phyloP scores from a whole-genome alignment of 345 rosid species.

The Lepidium aucheri region DNA sequence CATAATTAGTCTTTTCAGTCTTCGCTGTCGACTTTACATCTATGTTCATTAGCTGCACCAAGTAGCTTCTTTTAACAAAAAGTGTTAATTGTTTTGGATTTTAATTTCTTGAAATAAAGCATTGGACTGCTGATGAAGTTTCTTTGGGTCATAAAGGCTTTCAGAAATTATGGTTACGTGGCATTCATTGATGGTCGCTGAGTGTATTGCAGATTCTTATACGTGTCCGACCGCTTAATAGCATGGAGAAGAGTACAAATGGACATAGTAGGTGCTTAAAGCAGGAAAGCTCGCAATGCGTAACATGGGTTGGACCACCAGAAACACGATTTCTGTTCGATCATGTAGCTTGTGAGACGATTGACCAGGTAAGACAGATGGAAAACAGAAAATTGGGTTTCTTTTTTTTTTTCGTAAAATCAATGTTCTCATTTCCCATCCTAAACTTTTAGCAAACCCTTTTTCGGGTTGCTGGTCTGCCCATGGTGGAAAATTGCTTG shows the following conservation, averaged over 20 bases:
- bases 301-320: slow-evolving; percentile 83
- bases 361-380: slow-evolving; percentile 57
- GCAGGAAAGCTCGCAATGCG: slow-evolving; percentile 80
- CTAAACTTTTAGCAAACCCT: slow-evolving; percentile 62
- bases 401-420: background rate
- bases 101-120: background rate
- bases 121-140: background rate
- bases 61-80: background rate
- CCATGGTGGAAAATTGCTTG: slow-evolving; percentile 95
- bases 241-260: slow-evolving; percentile 59
- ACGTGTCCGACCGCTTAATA: slow-evolving; percentile 83
- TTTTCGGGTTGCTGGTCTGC: slow-evolving; percentile 79
- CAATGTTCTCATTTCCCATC: background rate
- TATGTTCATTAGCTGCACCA: slow-evolving; percentile 4
- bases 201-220: slow-evolving; percentile 50
- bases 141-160: background rate
- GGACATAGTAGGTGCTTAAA: slow-evolving; percentile 82
- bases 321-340: slow-evolving; percentile 84
- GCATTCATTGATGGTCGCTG: background rate
- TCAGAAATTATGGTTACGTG: background rate
- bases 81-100: background rate
- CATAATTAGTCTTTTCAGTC: background rate
- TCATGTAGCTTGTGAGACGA: slow-evolving; percentile 89
- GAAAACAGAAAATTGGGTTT: background rate
- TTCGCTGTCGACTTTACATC: background rate